phyloP scores from a whole-genome alignment of 2,329 filamentous ascomycete genomes.

The Penicillium italicum region DNA sequence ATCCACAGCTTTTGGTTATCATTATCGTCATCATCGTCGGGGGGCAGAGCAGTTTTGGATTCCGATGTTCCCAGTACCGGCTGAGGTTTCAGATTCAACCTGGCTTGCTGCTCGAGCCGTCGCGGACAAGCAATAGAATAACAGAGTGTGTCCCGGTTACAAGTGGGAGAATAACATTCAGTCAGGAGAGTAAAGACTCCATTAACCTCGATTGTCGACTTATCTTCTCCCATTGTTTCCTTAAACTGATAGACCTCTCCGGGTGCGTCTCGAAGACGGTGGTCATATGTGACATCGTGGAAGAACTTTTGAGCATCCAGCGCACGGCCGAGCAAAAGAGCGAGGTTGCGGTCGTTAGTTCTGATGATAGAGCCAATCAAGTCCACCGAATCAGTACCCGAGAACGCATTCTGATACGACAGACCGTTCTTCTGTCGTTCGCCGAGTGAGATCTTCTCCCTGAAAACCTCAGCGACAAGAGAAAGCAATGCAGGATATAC shows the following conservation, averaged over 20 bases:
- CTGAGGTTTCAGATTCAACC: constrained; percentile 88
- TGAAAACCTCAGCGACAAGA: constrained; percentile 88
- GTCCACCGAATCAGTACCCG: constrained; percentile 91
- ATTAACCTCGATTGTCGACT: constrained; percentile 70
- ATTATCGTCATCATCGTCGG: constrained; percentile 72
- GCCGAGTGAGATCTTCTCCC: constrained; percentile 77
- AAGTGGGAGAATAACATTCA: constrained; percentile 97
- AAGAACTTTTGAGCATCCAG: constrained; percentile 98
- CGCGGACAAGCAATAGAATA: constrained; percentile 97
- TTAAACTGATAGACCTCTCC: constrained; percentile 96
- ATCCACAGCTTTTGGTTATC: constrained; percentile 99
- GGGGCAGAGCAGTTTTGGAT: constrained; percentile 64
- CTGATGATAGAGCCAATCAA: constrained; percentile 95
- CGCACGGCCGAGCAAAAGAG: constrained; percentile 82
- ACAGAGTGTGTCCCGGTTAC: constrained; percentile 89
- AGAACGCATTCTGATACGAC: constrained; percentile 96
- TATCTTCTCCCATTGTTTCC: constrained; percentile 79
- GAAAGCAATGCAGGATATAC: constrained; percentile 93
- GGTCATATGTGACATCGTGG: constrained; percentile 97
- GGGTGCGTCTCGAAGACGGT: constrained; percentile 87
- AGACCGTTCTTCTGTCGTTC: constrained; percentile 95
- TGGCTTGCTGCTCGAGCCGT: constrained; percentile 87
- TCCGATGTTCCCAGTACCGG: constrained; percentile 74
- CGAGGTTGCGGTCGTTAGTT: constrained; percentile 91
- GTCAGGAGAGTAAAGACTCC: constrained; percentile 94